Conservation (phyloP, 192 early-diverging fungal genomes). For the Gaertneriomyces sp. region DNA sequence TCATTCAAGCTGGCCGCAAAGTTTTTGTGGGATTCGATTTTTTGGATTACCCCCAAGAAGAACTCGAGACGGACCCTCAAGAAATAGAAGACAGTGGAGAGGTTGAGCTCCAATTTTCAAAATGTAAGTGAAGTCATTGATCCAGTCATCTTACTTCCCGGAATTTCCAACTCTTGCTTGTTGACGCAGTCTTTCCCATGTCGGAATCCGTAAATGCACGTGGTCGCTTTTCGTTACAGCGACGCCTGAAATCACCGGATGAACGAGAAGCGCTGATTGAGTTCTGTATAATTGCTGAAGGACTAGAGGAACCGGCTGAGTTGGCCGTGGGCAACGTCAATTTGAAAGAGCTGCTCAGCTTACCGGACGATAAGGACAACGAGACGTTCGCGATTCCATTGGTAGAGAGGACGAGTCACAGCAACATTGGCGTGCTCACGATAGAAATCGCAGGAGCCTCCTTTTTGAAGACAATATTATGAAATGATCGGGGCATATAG, state of each 20-base stretch:
- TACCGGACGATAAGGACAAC: neutral
- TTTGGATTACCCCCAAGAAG: constrained; percentile 32
- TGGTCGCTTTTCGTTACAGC: constrained; percentile 1
- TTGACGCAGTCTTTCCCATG: constrained; percentile 2
- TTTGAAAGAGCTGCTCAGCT: neutral
- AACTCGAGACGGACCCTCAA: constrained; percentile 35
- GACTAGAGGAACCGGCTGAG: neutral
- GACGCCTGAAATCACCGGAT: constrained; percentile 1
- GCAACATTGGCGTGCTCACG: neutral
- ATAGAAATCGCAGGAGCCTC: neutral
- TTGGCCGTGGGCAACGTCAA: neutral
- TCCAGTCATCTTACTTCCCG: neutral
- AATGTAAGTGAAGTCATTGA: neutral
- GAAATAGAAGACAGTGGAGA: constrained; percentile 1
- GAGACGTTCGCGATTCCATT: neutral
- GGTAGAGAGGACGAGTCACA: neutral
- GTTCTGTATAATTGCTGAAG: neutral
- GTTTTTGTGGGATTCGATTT: constrained; percentile 41
- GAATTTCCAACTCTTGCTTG: neutral
- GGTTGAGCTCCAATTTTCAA: neutral
- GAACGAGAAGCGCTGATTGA: neutral
- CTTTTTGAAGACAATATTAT: neutral
- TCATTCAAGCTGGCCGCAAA: constrained; percentile 22
- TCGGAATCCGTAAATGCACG: neutral
- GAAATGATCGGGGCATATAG: neutral